Evolutionary conservation across 495 filamentous ascomycete species (phyloP).

Genomic region (Cercophora sp.): DNA sequence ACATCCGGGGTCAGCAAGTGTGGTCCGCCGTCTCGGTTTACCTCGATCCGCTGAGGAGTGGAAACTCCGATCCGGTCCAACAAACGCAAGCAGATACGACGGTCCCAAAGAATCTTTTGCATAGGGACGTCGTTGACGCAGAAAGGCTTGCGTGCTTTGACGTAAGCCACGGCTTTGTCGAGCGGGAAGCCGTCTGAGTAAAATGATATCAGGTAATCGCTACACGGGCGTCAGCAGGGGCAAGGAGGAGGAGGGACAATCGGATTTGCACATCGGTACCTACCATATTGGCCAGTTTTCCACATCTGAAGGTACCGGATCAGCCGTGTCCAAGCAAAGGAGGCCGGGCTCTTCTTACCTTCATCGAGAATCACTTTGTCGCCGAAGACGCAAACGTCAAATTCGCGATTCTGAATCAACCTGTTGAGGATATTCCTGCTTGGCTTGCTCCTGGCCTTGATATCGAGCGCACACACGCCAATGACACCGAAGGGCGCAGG

Average conservation of each 20-base stretch:
- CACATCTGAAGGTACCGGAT: constrained; percentile 40
- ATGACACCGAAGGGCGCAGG: constrained; percentile 58
- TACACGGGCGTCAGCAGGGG: constrained; percentile 25
- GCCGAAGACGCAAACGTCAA: constrained; percentile 94
- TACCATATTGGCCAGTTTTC: constrained; percentile 70
- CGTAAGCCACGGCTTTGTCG: constrained; percentile 95
- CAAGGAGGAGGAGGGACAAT: no score
- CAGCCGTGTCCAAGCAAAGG: constrained; percentile 14
- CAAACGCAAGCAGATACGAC: constrained; percentile 80
- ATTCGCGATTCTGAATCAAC: constrained; percentile 83
- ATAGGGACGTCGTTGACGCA: constrained; percentile 97
- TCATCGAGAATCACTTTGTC: constrained; percentile 98
- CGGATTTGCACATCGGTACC: constrained; percentile 9
- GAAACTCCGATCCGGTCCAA: constrained; percentile 85
- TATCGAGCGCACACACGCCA: constrained; percentile 91
- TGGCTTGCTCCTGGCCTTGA: constrained; percentile 94
- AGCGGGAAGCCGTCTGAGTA: constrained; percentile 96
- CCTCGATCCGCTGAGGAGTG: constrained; percentile 84
- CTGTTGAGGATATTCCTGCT: constrained; percentile 92
- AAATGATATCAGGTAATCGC: constrained; percentile 95
- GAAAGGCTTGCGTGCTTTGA: constrained; percentile 84
- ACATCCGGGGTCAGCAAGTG: constrained; percentile 69
- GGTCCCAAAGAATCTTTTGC: constrained; percentile 98
- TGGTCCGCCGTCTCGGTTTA: constrained; percentile 92
- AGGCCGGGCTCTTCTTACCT: constrained; percentile 41